phyloP scores from a whole-genome alignment of 352 stramenopile species.

The Pelagophyceae sp. region DNA sequence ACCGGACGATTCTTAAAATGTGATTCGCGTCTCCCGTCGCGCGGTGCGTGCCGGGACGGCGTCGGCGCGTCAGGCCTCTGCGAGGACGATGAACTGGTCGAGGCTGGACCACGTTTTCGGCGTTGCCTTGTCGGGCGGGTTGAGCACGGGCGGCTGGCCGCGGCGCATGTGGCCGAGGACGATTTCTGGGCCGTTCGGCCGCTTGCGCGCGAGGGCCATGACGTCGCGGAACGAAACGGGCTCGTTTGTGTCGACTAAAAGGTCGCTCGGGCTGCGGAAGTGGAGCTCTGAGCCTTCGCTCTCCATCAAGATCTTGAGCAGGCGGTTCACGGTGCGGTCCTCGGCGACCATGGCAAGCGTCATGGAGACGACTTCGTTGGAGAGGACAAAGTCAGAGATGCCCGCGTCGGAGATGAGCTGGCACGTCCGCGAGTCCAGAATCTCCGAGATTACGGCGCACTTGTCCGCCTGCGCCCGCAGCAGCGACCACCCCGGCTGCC shows the following conservation, averaged over 20 bases:
- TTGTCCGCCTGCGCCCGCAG: background rate
- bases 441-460: constrained; percentile 53
- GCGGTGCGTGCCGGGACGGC: no score
- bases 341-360: constrained; percentile 76
- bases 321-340: background rate
- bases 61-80: background rate
- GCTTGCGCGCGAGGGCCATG: background rate
- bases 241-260: background rate
- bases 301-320: background rate
- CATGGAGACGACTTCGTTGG: constrained; percentile 68
- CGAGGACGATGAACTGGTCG: background rate
- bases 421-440: constrained; percentile 63
- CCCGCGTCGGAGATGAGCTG: constrained; percentile 52
- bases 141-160: background rate
- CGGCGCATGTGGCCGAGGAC: background rate
- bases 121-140: background rate
- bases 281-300: background rate
- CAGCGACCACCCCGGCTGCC: background rate
- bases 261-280: background rate
- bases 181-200: background rate
- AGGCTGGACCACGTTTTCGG: background rate
- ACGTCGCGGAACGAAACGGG: background rate
- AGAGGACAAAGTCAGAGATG: constrained; percentile 70
- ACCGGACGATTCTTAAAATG: no score
- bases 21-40: no score